Base-by-base conservation (phyloP, 257 asterid species). In the Leonotis leonurus region DNA sequence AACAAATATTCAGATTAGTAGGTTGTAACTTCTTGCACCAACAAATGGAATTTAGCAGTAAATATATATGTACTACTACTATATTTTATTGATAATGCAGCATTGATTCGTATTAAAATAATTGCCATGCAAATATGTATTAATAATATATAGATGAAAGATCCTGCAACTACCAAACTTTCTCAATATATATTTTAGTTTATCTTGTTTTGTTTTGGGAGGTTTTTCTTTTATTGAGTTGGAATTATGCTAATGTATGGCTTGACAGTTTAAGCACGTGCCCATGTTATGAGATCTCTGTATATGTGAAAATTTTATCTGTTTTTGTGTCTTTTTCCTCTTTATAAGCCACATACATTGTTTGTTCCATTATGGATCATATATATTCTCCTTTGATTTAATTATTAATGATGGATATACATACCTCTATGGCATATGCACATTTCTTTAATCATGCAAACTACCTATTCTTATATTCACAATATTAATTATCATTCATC, bases 221-320 rank as follows among this genome's bases (percentile, higher is more conserved):
- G 13, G 13, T 3, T 3, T 57, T 2, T 37, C 40, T 45, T 40
- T 36, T 37, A 37, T 24, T 30, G 2, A 14, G 35, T 60, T 69
- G 18, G 43, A 60, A 45, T 62, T 65, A 63, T 18, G 71, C 24
- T 63, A 13, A 40, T 24, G 9, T 43, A 64, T 52, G 66, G 67
- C 32, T n/a, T 58, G 75, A 57, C 71, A 53, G 78, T 11, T 33
- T 35, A 60, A 54, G 70, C 89, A 81, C 89, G 74, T 82, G 95
- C 56, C 52, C 27, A 20, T 67, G 85, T 78, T 68, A 61, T 54
- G 69, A 83, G 91, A 79, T 86, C 80, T 70, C 70, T 65, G 66
- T 50, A 70, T 56, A 22, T 66, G 43, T 64, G 74, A 70, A n/a
- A 29, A 59, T 36, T 69, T 53, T 40, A 54, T 57, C 72, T 69